Base-by-base conservation (phyloP, 106 monocot genomes). In the Acanthochlamys bracteata region DNA sequence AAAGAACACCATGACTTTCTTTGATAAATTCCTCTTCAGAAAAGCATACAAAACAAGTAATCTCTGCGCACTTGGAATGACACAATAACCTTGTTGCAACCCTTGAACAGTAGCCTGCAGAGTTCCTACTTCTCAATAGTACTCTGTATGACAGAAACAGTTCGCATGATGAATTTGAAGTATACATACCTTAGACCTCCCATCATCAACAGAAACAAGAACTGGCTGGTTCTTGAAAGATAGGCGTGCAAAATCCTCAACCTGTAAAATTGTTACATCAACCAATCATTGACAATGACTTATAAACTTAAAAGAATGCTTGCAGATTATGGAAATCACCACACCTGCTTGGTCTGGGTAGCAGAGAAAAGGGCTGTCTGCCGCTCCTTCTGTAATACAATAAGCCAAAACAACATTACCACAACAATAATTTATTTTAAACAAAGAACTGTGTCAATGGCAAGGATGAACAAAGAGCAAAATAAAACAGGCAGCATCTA, bases 1-100 rank as follows among this genome's bases (percentile, higher is more conserved):
- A 75, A 95, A 90, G 78, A 95, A 95, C 41, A 95, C 87, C 90
- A 95, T 90, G 25, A 89, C 66, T 82, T 90, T 95, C 67, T 86
- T 87, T 27, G 79, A 74, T 41, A 75, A 17, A 43, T 86, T 80
- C 62, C 67, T 77, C 68, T 78, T 95, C 53, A 95, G 72, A 74
- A 90, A 95, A 53, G 90, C 80, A 75, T 95, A 90, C 12, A 95
- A 65, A 46, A 84, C 82, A 12, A 95, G 68, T 70, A 95, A 90
- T 64, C 89, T 87, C 69, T 80, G 82, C 24, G 65, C 72, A 70
- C 86, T 84, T 20, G 86, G 79, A 43, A 95, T 73, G 64, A 95
- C 64, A 79, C 90, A 90, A 25, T 82, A 88, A 0, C 89, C 89
- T 56, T 95, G 95, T 63, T 90, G 71, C 77, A 95, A 77, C 9